Percentiles rank a stretch among this genome's conserved stretches.
Conservation (phyloP, 805 yeast genomes). For the Schizosaccharomyces osmophilus region DNA sequence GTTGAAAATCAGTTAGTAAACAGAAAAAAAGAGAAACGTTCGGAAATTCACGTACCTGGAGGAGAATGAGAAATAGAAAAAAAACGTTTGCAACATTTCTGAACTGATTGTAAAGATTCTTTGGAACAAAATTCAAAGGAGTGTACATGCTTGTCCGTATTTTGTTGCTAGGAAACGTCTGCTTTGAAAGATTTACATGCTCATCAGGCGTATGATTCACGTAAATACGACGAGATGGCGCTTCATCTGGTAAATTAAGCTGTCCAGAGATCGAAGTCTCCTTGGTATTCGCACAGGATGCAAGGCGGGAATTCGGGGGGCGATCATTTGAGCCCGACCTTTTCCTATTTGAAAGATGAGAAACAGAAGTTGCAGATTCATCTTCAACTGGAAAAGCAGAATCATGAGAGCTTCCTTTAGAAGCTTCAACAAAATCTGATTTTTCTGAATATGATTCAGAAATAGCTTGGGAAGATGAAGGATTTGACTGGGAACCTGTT, state of each 20-base stretch:
- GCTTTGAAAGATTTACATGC: slow-evolving; percentile 32
- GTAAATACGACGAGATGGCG: neutral
- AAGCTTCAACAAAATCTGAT: too few species aligned
- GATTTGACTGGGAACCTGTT: too few species aligned
- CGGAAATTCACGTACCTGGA: slow-evolving; percentile 26
- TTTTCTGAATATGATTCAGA: too few species aligned
- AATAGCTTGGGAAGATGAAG: too few species aligned
- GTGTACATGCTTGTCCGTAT: slow-evolving; percentile 90
- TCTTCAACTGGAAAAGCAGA: too few species aligned
- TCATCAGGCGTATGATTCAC: slow-evolving; percentile 9
- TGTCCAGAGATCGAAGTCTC: neutral
- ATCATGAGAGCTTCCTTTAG: too few species aligned
- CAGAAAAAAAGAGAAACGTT: neutral
- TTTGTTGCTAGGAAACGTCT: slow-evolving; percentile 58
- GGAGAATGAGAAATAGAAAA: slow-evolving; percentile 51
- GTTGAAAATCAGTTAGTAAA: slow-evolving; percentile 34
- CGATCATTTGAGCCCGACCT: neutral
- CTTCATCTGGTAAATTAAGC: neutral
- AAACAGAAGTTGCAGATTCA: too few species aligned
- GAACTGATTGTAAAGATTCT: slow-evolving; percentile 58
- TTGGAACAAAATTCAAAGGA: slow-evolving; percentile 69
- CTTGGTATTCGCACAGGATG: neutral
- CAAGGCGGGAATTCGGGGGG: neutral
- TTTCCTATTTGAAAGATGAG: too few species aligned
- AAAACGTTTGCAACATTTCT: slow-evolving; percentile 75